Evolutionary conservation across 192 early-diverging fungal genomes (phyloP).

Genomic region (Podila verticillata): DNA sequence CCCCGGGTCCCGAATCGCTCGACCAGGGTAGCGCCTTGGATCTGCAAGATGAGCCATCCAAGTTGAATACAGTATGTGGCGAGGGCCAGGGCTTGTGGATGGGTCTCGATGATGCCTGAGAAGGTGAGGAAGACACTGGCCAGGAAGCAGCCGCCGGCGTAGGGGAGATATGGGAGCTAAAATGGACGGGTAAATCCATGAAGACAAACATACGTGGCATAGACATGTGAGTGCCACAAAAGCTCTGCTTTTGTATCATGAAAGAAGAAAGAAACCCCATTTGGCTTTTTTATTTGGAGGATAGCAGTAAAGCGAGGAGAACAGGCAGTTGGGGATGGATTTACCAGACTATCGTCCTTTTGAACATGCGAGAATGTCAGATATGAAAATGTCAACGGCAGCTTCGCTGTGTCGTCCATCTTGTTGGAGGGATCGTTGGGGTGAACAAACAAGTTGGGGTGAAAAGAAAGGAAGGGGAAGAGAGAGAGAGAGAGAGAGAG

Average conservation of each 20-base stretch:
- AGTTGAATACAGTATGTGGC: constrained; percentile 35
- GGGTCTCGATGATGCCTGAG: constrained; percentile 43
- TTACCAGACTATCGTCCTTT: constrained; percentile 43
- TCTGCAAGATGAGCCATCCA: constrained; percentile 39
- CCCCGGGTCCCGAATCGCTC: constrained; percentile 16
- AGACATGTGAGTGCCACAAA: background rate
- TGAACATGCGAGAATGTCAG: constrained; percentile 32
- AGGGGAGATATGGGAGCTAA: constrained; percentile 37
- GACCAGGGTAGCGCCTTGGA: constrained; percentile 29
- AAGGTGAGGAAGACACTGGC: constrained; percentile 40
- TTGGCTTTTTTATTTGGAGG: no score
- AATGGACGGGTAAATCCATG: background rate
- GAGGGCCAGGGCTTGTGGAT: constrained; percentile 28
- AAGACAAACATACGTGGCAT: background rate
- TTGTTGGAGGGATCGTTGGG: background rate
- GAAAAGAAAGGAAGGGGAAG: background rate
- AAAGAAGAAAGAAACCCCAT: no score
- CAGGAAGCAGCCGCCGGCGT: constrained; percentile 39
- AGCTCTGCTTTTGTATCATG: no score
- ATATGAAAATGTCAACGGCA: no score
- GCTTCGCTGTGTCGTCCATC: background rate
- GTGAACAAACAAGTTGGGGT: background rate
- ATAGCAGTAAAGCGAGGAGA: no score
- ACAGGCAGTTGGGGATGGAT: background rate
- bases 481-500: background rate